Percentiles rank a stretch among this genome's conserved stretches.
phyloP scores from a whole-genome alignment of 140 eudicot genomes.

The Erigeron philadelphicus region DNA sequence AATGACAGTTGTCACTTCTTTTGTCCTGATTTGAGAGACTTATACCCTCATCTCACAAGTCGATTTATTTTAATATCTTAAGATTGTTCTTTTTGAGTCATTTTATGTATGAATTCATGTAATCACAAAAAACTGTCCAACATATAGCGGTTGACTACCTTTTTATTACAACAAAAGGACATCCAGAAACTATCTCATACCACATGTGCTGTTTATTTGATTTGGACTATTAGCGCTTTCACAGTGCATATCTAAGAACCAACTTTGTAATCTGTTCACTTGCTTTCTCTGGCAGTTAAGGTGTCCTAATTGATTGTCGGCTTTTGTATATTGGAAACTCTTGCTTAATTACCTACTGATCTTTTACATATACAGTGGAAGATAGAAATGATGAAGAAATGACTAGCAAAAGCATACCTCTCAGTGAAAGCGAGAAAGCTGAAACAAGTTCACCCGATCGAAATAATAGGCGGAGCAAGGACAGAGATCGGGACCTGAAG shows the following conservation, averaged over 20 bases:
- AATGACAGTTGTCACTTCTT: not conserved
- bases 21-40: not conserved
- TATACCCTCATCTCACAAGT: not conserved
- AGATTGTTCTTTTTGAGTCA: not conserved
- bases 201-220: not conserved
- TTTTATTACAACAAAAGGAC: not conserved
- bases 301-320: not conserved
- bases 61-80: not conserved
- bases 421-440: slow-evolving; percentile 50
- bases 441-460: slow-evolving; percentile 87
- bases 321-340: slow-evolving; percentile 5
- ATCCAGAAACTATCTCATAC: not conserved
- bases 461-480: slow-evolving; percentile 51
- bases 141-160: not conserved
- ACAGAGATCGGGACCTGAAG: slow-evolving; percentile 60
- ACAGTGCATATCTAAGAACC: not conserved
- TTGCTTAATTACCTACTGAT: not conserved
- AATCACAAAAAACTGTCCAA: not conserved
- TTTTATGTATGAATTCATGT: not conserved
- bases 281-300: not conserved
- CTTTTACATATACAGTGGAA: slow-evolving; percentile 41
- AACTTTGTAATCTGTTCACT: not conserved
- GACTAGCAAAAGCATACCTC: slow-evolving; percentile 53
- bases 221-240: not conserved
- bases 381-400: slow-evolving; percentile 67